These are phyloP conservation scores for Endoconidiophora laricicola DNA, from an alignment of 2,329 filamentous ascomycete genomes.

Conservation along the genomic window DNA sequence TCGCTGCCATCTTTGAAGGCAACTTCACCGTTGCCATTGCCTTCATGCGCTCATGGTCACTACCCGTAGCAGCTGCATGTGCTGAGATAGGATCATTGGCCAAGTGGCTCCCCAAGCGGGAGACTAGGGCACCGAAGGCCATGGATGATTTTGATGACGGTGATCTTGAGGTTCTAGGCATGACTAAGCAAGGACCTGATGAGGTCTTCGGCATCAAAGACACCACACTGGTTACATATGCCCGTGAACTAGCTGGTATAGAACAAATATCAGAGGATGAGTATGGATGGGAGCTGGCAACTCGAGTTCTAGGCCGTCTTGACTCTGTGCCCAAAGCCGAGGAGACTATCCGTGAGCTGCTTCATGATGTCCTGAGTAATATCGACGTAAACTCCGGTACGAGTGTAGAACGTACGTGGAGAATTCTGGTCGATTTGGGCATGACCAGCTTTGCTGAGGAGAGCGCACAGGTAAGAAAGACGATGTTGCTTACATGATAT, in stretches of 20 bases:
- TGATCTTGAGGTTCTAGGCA: conserved; percentile 66
- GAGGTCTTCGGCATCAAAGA: conserved; percentile 57
- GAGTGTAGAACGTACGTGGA: conserved; percentile 69
- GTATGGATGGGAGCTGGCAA: conserved; percentile 80
- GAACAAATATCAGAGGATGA: conserved; percentile 31
- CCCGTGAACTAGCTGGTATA: conserved; percentile 45
- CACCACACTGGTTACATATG: conserved; percentile 60
- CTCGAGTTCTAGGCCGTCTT: conserved; percentile 67
- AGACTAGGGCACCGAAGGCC: conserved; percentile 36
- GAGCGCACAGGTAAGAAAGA: conserved; percentile 58
- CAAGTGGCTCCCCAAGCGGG: conserved; percentile 57
- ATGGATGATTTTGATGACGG: conserved; percentile 41
- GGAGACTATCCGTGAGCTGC: conserved; percentile 55
- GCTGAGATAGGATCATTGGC: conserved; percentile 73
- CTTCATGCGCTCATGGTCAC: conserved; percentile 63
- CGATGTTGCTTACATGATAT: not conserved
- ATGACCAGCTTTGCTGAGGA: conserved; percentile 64
- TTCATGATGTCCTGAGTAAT: conserved; percentile 46
- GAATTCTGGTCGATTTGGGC: conserved; percentile 59
- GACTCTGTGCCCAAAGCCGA: conserved; percentile 56
- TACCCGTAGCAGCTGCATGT: conserved; percentile 59
- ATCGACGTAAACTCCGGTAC: conserved; percentile 48
- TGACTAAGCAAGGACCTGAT: conserved; percentile 41
- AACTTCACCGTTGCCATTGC: conserved; percentile 61
- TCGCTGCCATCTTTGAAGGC: conserved; percentile 70